A percentile compares a stretch with the other conserved stretches of the same genome.
Evolutionary conservation across 305 asterid species (phyloP).

Genomic region (Fraxinus albicans): DNA sequence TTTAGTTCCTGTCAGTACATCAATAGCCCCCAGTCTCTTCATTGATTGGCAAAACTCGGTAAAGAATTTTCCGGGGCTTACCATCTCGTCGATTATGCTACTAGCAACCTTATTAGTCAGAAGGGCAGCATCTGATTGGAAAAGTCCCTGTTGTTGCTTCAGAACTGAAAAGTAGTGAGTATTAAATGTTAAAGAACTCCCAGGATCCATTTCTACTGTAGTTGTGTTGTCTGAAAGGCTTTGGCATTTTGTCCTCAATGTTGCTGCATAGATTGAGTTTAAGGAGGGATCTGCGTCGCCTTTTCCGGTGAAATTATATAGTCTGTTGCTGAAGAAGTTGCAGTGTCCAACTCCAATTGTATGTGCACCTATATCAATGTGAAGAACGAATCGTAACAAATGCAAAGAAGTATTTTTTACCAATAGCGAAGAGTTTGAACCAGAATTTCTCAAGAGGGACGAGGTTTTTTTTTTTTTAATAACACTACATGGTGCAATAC

Average conservation of each 20-base stretch:
- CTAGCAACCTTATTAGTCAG: slow-evolving; percentile 23
- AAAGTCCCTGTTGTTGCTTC: slow-evolving; percentile 38
- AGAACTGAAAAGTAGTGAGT: slow-evolving; percentile 40
- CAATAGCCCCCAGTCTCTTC: slow-evolving; percentile 51
- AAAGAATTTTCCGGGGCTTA: slow-evolving; percentile 21
- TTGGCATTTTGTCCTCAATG: slow-evolving; percentile 38
- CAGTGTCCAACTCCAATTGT: slow-evolving; percentile 55
- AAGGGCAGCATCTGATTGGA: slow-evolving; percentile 62
- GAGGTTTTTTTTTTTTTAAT: neutral
- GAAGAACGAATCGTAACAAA: neutral
- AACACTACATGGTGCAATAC: no score
- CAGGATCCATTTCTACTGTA: slow-evolving; percentile 51
- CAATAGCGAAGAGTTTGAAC: neutral
- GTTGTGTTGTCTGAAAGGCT: slow-evolving; percentile 35
- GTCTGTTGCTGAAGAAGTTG: slow-evolving; percentile 35
- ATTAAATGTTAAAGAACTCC: slow-evolving; percentile 44
- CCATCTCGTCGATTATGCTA: neutral
- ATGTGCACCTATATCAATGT: slow-evolving; percentile 44
- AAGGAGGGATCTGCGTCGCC: slow-evolving; percentile 47
- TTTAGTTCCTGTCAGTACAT: slow-evolving; percentile 43
- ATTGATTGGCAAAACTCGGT: slow-evolving; percentile 40
- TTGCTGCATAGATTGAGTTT: slow-evolving; percentile 30
- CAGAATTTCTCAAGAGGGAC: neutral
- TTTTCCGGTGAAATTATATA: slow-evolving; percentile 53
- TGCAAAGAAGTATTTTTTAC: neutral